phyloP scores from a whole-genome alignment of 495 filamentous ascomycete genomes.

The Cladorrhinum samala region DNA sequence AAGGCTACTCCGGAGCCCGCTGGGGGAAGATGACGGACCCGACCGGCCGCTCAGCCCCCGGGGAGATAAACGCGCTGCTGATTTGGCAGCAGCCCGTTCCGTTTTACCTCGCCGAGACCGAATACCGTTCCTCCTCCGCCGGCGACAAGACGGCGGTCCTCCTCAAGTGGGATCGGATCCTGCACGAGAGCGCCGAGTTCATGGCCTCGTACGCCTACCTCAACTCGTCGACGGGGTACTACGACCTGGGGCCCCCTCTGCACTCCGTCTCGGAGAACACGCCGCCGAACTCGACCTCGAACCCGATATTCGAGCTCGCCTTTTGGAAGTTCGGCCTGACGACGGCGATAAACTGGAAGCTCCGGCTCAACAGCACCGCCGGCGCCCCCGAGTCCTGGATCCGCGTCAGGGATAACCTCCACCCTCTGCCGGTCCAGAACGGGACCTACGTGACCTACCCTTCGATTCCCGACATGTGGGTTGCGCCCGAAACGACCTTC shows the following conservation, averaged over 20 bases:
- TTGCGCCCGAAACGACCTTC: conserved; percentile 33
- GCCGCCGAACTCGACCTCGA: conserved; percentile 42
- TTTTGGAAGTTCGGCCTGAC: conserved; percentile 48
- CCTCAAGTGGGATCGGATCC: conserved; percentile 39
- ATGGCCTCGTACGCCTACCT: conserved; percentile 46
- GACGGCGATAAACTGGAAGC: conserved; percentile 36
- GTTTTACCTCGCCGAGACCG: conserved; percentile 48
- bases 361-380: conserved; percentile 28
- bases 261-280: conserved; percentile 49
- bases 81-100: conserved; percentile 54
- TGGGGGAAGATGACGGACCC: conserved; percentile 58
- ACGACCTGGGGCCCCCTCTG: conserved; percentile 49
- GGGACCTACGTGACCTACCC: conserved; percentile 45
- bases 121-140: conserved; percentile 39
- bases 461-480: conserved; percentile 47
- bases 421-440: conserved; percentile 40
- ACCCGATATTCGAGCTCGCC: conserved; percentile 48
- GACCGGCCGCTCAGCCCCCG: conserved; percentile 48
- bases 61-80: conserved; percentile 49
- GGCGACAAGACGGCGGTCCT: conserved; percentile 35
- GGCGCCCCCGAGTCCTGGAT: conserved; percentile 37
- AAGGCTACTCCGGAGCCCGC: conserved; percentile 49
- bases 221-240: conserved; percentile 38
- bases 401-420: conserved; percentile 37
- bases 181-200: conserved; percentile 43